A percentile compares a stretch with the other conserved stretches of the same genome.
Evolutionary conservation across 2,329 filamentous ascomycete genomes (phyloP).

Genomic region (Alternaria hordeiaustralica): DNA sequence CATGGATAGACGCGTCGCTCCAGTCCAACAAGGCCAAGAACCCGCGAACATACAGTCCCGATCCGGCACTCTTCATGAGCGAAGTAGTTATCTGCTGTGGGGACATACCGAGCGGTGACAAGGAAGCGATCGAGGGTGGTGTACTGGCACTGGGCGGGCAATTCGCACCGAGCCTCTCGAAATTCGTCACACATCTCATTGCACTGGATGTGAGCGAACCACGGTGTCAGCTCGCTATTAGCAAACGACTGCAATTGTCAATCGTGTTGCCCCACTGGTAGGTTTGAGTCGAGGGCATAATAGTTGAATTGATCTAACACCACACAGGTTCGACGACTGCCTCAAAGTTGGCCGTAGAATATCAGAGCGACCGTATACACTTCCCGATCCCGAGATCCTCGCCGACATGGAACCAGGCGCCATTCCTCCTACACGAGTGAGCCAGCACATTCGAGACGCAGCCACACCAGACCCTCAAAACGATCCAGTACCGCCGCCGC

Average conservation of each 20-base stretch:
- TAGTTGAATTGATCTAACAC: slow-evolving; percentile 15
- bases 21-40: slow-evolving; percentile 73
- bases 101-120: slow-evolving; percentile 83
- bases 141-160: slow-evolving; percentile 88
- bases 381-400: slow-evolving; percentile 86
- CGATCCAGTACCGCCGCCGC: slow-evolving; percentile 27
- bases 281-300: slow-evolving; percentile 22
- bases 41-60: slow-evolving; percentile 85
- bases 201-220: slow-evolving; percentile 77
- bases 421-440: slow-evolving; percentile 57
- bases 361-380: slow-evolving; percentile 81
- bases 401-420: slow-evolving; percentile 29
- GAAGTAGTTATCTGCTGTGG: slow-evolving; percentile 83
- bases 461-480: slow-evolving; percentile 40
- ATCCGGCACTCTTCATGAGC: slow-evolving; percentile 88
- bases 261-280: slow-evolving; percentile 94
- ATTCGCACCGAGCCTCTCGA: slow-evolving; percentile 74
- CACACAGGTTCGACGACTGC: slow-evolving; percentile 88
- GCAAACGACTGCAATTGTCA: slow-evolving; percentile 74
- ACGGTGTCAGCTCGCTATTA: slow-evolving; percentile 68
- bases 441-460: slow-evolving; percentile 43
- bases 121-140: slow-evolving; percentile 89
- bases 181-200: slow-evolving; percentile 85
- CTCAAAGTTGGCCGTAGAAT: slow-evolving; percentile 91
- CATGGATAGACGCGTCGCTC: slow-evolving; percentile 79